Evolutionary conservation across 2,329 filamentous ascomycete species (phyloP).

Genomic region (Trichoderma brevicompactum): DNA sequence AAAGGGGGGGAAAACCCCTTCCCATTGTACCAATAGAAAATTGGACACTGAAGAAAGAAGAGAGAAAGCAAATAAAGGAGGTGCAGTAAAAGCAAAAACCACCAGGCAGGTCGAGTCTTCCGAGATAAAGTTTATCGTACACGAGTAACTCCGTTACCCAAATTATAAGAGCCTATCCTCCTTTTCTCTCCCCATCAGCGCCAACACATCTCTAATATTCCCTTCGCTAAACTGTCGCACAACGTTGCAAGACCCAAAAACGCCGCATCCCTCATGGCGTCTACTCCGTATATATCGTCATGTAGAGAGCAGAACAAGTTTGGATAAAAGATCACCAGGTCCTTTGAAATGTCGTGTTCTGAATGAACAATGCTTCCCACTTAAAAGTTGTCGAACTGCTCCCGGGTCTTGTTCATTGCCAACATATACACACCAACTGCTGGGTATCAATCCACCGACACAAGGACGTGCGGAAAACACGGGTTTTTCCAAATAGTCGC

Average conservation of each 20-base stretch:
- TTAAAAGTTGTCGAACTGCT: constrained; percentile 17
- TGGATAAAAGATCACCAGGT: constrained; percentile 8
- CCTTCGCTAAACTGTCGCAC: constrained; percentile 29
- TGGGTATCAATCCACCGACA: constrained; percentile 28
- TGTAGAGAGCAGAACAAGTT: constrained; percentile 20
- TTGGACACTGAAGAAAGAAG: constrained; percentile 14
- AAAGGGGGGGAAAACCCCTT: not conserved
- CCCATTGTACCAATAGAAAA: not conserved
- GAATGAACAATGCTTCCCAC: constrained; percentile 11
- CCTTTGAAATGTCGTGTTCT: not conserved
- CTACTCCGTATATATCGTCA: constrained; percentile 22
- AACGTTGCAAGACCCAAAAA: constrained; percentile 30
- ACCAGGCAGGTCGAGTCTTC: constrained; percentile 31
- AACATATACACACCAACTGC: constrained; percentile 17
- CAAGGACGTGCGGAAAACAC: constrained; percentile 20
- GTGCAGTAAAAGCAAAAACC: constrained; percentile 14
- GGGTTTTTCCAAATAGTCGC: constrained; percentile 21
- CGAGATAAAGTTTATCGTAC: constrained; percentile 40
- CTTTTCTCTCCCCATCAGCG: constrained; percentile 29
- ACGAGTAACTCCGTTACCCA: constrained; percentile 42
- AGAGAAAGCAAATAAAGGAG: constrained; percentile 21
- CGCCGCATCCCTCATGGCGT: constrained; percentile 23
- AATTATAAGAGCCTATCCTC: constrained; percentile 37
- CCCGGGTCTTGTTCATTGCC: constrained; percentile 25
- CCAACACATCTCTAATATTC: constrained; percentile 29